Evolutionary conservation across 129 eudicot species (phyloP).

Genomic region (carrot (Daucus carota)): DNA sequence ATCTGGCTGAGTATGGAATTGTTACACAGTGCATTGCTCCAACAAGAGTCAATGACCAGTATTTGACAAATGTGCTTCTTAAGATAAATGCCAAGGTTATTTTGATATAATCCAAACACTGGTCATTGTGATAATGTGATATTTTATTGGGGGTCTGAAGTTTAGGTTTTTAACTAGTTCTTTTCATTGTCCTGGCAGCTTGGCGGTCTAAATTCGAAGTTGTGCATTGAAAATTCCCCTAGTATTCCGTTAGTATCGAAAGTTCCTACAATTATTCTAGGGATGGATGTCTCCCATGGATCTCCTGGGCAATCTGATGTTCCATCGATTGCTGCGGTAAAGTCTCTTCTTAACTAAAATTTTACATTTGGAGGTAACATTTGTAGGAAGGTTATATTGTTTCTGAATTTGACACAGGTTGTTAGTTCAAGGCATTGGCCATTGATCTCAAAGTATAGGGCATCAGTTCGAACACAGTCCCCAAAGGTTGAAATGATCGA

Average conservation of each 20-base stretch:
- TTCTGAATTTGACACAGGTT: slow-evolving; percentile 37
- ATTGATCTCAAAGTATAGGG: slow-evolving; percentile 60
- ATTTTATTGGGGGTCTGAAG: too few relatives aligned
- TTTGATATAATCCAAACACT: too few relatives aligned
- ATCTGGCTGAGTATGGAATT: slow-evolving; percentile 67
- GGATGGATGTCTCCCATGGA: slow-evolving; percentile 84
- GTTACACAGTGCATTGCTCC: slow-evolving; percentile 84
- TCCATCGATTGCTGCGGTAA: slow-evolving; percentile 87
- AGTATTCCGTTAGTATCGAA: slow-evolving; percentile 60
- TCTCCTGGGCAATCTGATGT: slow-evolving; percentile 74
- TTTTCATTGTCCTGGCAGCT: slow-evolving; percentile 38
- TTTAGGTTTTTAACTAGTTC: neutral
- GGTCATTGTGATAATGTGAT: too few relatives aligned
- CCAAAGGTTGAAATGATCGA: slow-evolving; percentile 76
- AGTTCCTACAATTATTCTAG: slow-evolving; percentile 65
- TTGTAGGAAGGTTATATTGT: too few relatives aligned
- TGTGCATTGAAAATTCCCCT: slow-evolving; percentile 43
- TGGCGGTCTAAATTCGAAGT: slow-evolving; percentile 73
- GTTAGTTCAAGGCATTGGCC: slow-evolving; percentile 86
- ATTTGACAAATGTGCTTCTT: slow-evolving; percentile 65
- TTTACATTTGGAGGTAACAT: too few relatives aligned
- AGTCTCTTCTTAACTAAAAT: too few relatives aligned
- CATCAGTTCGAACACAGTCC: slow-evolving; percentile 63
- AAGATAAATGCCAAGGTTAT: slow-evolving; percentile 85
- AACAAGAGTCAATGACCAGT: slow-evolving; percentile 63